Evolutionary conservation across 192 early-diverging fungal genomes (phyloP).

Genomic region (Rhizoclosmatium sp.): DNA sequence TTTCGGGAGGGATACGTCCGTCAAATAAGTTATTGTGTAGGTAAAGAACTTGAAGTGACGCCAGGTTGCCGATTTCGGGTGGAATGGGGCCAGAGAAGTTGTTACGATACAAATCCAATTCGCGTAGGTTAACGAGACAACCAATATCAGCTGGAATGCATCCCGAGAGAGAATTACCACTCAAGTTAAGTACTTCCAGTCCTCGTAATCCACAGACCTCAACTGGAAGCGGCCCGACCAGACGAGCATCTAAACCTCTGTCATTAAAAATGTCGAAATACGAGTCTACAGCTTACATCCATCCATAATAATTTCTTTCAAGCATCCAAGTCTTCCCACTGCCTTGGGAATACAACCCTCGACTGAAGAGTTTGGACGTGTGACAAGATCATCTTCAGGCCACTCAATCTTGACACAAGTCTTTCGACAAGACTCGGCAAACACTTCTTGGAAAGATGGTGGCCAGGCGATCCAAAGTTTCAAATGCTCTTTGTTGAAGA

Average conservation of each 20-base stretch:
- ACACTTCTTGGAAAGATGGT: neutral
- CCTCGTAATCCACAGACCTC: neutral
- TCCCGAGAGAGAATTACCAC: neutral
- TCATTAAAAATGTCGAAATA: too few relatives aligned
- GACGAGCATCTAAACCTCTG: neutral
- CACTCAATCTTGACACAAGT: neutral
- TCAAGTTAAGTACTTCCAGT: neutral
- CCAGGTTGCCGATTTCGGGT: neutral
- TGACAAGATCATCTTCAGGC: neutral
- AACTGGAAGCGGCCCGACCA: neutral
- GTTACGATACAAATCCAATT: neutral
- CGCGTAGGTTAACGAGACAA: neutral
- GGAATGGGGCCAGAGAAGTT: constrained; percentile 1
- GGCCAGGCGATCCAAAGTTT: neutral
- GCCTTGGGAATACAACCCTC: neutral
- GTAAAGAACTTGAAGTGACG: neutral
- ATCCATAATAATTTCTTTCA: neutral
- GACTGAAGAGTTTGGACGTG: neutral
- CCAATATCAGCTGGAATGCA: neutral
- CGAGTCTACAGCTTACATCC: too few relatives aligned
- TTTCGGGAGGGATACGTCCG: neutral
- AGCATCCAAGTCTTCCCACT: neutral
- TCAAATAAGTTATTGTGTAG: neutral
- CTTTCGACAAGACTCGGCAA: neutral
- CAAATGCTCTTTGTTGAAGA: neutral